Percentiles rank a stretch among this genome's conserved stretches.
These are phyloP conservation scores for Tulasnella sp. DNA, from an alignment of 768 basidiomycete genomes.

Conservation along the genomic window DNA sequence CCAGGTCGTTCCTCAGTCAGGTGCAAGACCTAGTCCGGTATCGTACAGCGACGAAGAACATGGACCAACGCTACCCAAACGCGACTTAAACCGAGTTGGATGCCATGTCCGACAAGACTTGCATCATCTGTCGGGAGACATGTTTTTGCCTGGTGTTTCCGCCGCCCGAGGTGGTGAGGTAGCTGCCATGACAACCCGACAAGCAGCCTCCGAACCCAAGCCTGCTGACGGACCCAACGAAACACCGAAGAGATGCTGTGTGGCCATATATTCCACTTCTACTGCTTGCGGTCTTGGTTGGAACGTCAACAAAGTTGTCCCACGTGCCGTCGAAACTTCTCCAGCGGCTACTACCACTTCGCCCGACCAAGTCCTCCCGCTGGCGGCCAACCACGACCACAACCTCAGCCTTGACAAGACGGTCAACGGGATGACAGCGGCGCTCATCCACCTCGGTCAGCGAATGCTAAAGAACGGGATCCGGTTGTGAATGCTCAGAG, in stretches of 20 bases:
- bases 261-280: slow-evolving; percentile 96
- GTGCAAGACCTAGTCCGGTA: slow-evolving; percentile 85
- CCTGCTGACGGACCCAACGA: slow-evolving; percentile 62
- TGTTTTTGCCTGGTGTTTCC: slow-evolving; percentile 43
- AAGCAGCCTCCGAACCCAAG: slow-evolving; percentile 13
- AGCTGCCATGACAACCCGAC: not conserved
- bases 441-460: not conserved
- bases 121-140: slow-evolving; percentile 99
- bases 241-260: slow-evolving; percentile 95
- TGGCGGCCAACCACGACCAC: not conserved
- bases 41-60: slow-evolving; percentile 87
- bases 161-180: slow-evolving; percentile 19
- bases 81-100: slow-evolving; percentile 79
- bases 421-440: not conserved
- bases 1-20: slow-evolving; percentile 82
- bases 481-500: not conserved
- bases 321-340: slow-evolving; percentile 67
- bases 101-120: slow-evolving; percentile 78
- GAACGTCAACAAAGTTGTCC: slow-evolving; percentile 98
- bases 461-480: not conserved
- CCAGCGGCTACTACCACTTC: slow-evolving; percentile 11
- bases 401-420: not conserved
- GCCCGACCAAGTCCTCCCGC: not conserved
- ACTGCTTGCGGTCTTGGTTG: slow-evolving; percentile 94
- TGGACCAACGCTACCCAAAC: slow-evolving; percentile 93